Base-by-base conservation (phyloP, 192 early-diverging fungal genomes). In the Backusella macrospora region DNA sequence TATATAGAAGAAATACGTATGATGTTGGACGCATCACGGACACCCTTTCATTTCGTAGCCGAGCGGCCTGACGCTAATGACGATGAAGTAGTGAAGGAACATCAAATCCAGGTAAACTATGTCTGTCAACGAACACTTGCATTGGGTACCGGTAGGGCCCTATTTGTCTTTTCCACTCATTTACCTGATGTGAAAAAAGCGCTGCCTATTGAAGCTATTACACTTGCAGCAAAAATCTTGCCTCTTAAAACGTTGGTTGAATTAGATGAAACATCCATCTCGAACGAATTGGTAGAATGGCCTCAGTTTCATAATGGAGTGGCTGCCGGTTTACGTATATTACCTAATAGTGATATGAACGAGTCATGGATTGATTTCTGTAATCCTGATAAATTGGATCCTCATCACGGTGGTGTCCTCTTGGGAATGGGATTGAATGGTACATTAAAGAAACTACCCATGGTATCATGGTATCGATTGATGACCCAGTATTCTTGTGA, bases 221-320 rank as follows among this genome's bases (percentile, higher is more conserved):
- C 63, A 0, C 82, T 92, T 0, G 75, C 84, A 14, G 91, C 86
- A 5, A 90, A 88, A 37, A 79, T 97, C 14, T 78, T 90, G 7
- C 94, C 94, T 0, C 49, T 86, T 21, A 88, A 86, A 47, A 76
- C 87, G 6, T 75, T 84, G 14, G 88, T 91, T 21, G 76, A 85
- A 26, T 67, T 88, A 8, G 89, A 91, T 42, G 52, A 81, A 1
- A 67, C 16, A 47, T 74, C 5, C 21, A 85, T 43, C 72, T 23
- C 76, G 1, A 78, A 86, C 3, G 78, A 88, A 10, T 72, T 85
- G 26, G 42, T 88, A 18, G 84, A 88, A 68, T 97, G 96, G 96
- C 90, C 95, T 3, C 82, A 90, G 21, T 98, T 98, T 72, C 95
- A 98, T 78, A 90, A 92, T 66, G 96, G 96, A 3, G 95, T 95